A percentile compares a stretch with the other conserved stretches of the same genome.
Evolutionary conservation across 192 early-diverging fungal genomes (phyloP).

Genomic region (Rhizoclosmatium sp.): DNA sequence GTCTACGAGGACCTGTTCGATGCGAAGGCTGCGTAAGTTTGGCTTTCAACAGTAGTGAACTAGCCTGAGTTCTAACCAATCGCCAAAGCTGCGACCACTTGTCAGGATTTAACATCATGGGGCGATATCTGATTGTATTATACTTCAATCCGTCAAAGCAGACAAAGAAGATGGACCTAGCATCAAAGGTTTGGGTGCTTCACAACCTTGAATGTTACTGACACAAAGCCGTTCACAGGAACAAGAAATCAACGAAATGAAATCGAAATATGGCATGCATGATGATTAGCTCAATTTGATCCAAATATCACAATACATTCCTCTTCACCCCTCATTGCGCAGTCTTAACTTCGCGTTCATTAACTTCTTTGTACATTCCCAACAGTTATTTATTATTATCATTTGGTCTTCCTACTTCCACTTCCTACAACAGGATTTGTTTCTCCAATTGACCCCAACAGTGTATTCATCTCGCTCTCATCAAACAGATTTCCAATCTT

Average conservation of each 20-base stretch:
- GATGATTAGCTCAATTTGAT: background rate
- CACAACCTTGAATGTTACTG: background rate
- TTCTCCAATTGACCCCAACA: background rate
- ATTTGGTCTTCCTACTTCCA: no score
- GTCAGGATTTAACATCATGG: conserved; percentile 94
- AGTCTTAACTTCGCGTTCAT: background rate
- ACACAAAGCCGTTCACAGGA: conserved; percentile 33
- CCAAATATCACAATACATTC: background rate
- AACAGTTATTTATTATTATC: background rate
- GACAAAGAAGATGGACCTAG: conserved; percentile 80
- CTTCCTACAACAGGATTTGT: no score
- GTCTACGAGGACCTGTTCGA: conserved; percentile 99
- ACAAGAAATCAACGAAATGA: conserved; percentile 53
- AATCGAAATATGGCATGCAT: conserved; percentile 48
- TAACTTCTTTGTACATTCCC: background rate
- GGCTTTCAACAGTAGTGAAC: no score
- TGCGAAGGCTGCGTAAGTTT: conserved; percentile 80
- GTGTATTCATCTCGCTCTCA: conserved; percentile 15
- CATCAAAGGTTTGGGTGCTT: conserved; percentile 25
- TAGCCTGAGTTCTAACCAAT: no score
- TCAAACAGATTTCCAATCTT: conserved; percentile 24
- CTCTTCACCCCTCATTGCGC: background rate
- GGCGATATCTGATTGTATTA: conserved; percentile 92
- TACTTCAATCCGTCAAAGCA: conserved; percentile 88
- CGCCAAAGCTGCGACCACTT: conserved; percentile 79